A percentile compares a stretch with the other conserved stretches of the same genome.
phyloP scores from a whole-genome alignment of 2,329 filamentous ascomycete genomes.

The Claviceps fusiformis region DNA sequence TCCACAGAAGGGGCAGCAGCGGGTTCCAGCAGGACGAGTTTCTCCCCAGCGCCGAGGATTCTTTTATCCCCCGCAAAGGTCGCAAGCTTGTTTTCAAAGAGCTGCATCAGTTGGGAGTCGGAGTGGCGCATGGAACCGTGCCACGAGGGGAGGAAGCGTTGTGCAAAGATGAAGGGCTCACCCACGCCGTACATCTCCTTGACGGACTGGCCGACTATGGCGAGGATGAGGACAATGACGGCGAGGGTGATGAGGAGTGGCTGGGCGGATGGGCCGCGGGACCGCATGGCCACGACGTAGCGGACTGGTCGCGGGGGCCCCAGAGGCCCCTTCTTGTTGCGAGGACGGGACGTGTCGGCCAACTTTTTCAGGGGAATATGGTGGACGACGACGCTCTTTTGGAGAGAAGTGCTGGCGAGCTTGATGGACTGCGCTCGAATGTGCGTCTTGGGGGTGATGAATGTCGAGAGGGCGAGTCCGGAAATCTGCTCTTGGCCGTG shows the following conservation, averaged over 20 bases:
- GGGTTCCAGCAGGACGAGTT: constrained; percentile 24
- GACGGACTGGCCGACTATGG: constrained; percentile 48
- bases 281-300: constrained; percentile 54
- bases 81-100: constrained; percentile 20
- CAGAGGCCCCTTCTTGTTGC: constrained; percentile 25
- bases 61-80: constrained; percentile 24
- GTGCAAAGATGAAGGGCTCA: constrained; percentile 41
- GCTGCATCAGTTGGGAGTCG: constrained; percentile 12
- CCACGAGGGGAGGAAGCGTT: constrained; percentile 39
- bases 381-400: constrained; percentile 68
- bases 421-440: constrained; percentile 37
- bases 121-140: constrained; percentile 18
- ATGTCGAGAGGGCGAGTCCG: constrained; percentile 43
- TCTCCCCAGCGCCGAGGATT: constrained; percentile 20
- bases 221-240: constrained; percentile 44
- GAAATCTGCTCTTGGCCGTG: constrained; percentile 45
- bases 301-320: constrained; percentile 41
- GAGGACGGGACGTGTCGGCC: constrained; percentile 20
- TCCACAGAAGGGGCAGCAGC: neutral
- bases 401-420: constrained; percentile 69
- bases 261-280: constrained; percentile 35
- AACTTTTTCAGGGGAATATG: constrained; percentile 52
- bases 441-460: constrained; percentile 37
- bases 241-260: constrained; percentile 40
- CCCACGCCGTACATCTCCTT: constrained; percentile 48